Base-by-base conservation (phyloP, 257 asterid species). In the Salvia splendens region DNA sequence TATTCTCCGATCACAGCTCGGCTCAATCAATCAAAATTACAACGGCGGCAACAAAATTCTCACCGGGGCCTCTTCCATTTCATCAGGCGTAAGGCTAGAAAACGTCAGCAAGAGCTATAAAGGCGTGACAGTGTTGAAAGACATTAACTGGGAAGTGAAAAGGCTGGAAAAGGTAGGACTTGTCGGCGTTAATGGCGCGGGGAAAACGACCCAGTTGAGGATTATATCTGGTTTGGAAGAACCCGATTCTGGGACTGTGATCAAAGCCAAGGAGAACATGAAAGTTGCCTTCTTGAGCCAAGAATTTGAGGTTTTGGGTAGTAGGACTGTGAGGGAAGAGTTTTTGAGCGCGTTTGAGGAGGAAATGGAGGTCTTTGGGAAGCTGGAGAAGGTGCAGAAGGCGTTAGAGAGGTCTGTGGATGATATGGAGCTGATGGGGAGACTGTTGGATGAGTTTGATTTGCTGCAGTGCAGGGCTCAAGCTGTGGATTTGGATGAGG, bases 171-270 rank as follows among this genome's bases (percentile, higher is more conserved):
- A 93, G 35, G 99, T 93, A 0, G 99, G 99, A 24, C 64, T 93
- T 17, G 99, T 93, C 11, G 99, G 99, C 38, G 99, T 93, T 35
- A 93, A 93, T 72, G 99, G 99, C 28, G 97, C 95, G 1, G 99
- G 99, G 5, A 93, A 93, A 64, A 93, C 99, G 16, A 93, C 97
- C 71, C 99, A 93, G 41, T 32, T 93, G 87, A 85, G 99, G 67
- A 90, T 90, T 54, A 88, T 93, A 64, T 46, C 97, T 20, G 99
- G 99, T 40, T 74, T 88, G 4, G 99, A 93, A 61, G 90, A 86
- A 55, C 95, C 97, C 7, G 97, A 93, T 75, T 81, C 92, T 0
- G 99, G 99, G 56, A 84, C 84, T 47, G 92, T 93, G 16, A 87
- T 93, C 56, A 93, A 93, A 84, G 96, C 95, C 2, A 93, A 84